Conservation (phyloP, 169 alveolate species). For the Amoebophrya sp. region DNA sequence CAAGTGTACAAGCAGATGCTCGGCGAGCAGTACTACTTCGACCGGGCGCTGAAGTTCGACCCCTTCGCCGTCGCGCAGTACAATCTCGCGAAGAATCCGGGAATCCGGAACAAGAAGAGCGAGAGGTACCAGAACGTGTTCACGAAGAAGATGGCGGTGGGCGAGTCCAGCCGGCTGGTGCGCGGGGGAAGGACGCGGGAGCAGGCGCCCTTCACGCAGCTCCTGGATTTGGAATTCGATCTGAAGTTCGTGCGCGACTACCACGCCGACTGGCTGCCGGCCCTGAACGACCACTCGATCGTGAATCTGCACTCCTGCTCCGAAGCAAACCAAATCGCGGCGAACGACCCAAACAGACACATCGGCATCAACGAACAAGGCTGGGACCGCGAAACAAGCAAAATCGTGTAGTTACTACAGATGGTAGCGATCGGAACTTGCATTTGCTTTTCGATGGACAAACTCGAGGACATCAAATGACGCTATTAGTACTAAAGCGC, state of each 20-base stretch:
- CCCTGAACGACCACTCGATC: not conserved
- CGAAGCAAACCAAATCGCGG: not conserved
- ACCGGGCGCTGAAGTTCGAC: not conserved
- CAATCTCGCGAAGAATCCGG: too few relatives aligned
- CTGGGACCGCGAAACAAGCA: not conserved
- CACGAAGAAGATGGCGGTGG: not conserved
- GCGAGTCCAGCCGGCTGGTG: not conserved
- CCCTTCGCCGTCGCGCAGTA: not conserved
- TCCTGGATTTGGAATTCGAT: not conserved
- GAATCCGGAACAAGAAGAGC: too few relatives aligned
- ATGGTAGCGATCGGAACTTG: not conserved
- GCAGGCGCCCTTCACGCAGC: not conserved
- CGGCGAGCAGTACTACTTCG: not conserved
- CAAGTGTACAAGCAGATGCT: not conserved
- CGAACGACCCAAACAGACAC: not conserved
- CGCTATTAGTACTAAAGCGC: too few relatives aligned
- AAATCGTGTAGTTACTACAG: not conserved
- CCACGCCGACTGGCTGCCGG: not conserved
- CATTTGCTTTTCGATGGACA: not conserved
- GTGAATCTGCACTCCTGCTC: not conserved
- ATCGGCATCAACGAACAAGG: constrained; percentile 1
- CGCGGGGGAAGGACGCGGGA: not conserved
- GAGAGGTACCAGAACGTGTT: not conserved
- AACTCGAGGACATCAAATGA: too few relatives aligned
- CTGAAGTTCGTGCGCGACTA: not conserved